Evolutionary conservation across 768 basidiomycete genomes (phyloP), one percentile per base, ranked within the genome.

Genomic region (Leccinum barrowsii): DNA sequence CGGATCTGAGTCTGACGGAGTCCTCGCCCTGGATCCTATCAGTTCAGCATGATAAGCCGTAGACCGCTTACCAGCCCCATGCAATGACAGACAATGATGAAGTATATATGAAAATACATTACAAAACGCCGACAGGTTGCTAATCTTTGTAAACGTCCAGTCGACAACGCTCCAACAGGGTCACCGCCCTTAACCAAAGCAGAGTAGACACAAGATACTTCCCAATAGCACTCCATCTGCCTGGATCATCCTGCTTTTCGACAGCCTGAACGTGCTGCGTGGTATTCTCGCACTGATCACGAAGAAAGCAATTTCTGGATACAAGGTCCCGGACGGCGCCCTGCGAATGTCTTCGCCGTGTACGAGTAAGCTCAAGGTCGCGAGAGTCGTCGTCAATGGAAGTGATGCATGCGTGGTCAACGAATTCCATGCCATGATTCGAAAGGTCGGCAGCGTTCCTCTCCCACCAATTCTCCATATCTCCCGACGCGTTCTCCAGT

Each of bases 391-490:
- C 65, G 4, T 63, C 66, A 1, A 71, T 50, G 13, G 75, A 66
- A 17, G 74, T 75, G 19, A 75, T 65, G 56, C 74, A 75, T 21
- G 67, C 74, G 5, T 75, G 70, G 15, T 64, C 66, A 50, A 47
- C 46, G 21, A 76, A 75, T 7, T 53, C 48, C 74, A 75, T 69
- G 40, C 59, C 61, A 46, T 59, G 34, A 15, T 34, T 26, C 15
- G 58, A 54, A 15, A 75, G 67, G 2, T 61, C 62, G 4, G 30
- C 24, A 4, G 42, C 57, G 6, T 75, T 76, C 37, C 52, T 63
- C n/a, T 35, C 22, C 75, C 75, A 75, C 74, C 75, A 75, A 8
- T 30, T 19, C 48, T 76, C 74, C 75, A 76, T 76, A 11, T 65
- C 64, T 48, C 49, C 65, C 22, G 61, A 58, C 28, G 71, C 57